Base-by-base conservation (phyloP, 306 rosid genomes). In the Senna tora region DNA sequence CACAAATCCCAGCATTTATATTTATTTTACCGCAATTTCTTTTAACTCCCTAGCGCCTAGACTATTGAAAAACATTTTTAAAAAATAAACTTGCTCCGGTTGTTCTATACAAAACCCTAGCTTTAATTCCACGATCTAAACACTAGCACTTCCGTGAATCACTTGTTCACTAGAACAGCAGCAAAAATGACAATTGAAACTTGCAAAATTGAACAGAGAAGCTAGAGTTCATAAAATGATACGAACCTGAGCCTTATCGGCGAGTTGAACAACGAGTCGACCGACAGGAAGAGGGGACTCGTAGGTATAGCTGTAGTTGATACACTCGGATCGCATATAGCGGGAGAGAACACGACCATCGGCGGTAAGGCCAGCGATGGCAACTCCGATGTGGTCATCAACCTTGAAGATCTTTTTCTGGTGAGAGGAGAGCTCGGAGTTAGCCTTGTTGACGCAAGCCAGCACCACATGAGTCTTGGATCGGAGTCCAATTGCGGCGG, bases 321-420 rank as follows among this genome's bases (percentile, higher is more conserved):
- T 94, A 41, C 91, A 88, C 73, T 94, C 99, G 30, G 96, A 87
- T 56, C 99, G 84, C 99, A 94, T 86, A 46, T 89, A 94, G 0
- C 99, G 90, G 2, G 97, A 91, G 30, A 94, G 96, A 12, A 94
- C 99, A 6, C 99, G 96, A 13, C 97, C 99, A 61, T 94, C 97
- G 55, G 97, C 97, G 19, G 99, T 91, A 55, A 94, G 91, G 0
- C 97, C 99, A 2, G 99, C 93, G 65, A 94, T 94, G 79, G 97
- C 99, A 36, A 91, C 96, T 42, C 99, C 99, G 89, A 94, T 94
- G 70, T 94, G 96, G 76, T 94, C 93, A 19, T 91, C 99, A 15
- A 94, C 97, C 89, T 94, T 91, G 83, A 94, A 94, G 79, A 94
- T 94, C 97, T 94, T 94, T 96, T 91, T 94, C 96, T 94, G 96